A percentile compares a stretch with the other conserved stretches of the same genome.
These are phyloP conservation scores for Exophiala sideris DNA, from an alignment of 2,329 filamentous ascomycete genomes.

Conservation along the genomic window DNA sequence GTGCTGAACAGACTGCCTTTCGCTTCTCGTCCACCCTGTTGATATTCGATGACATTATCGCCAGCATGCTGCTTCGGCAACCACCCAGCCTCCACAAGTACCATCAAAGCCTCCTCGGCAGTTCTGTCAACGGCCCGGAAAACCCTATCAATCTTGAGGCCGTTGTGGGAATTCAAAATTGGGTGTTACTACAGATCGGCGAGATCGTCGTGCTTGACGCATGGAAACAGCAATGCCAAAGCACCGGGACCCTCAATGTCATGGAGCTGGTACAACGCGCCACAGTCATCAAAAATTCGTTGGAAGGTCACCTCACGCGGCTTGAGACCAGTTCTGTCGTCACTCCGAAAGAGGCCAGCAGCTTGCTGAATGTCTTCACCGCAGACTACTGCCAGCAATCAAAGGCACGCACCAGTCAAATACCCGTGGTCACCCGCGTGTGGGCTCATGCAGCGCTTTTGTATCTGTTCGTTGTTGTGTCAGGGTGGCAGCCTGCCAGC, in stretches of 20 bases:
- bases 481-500: slow-evolving; percentile 10
- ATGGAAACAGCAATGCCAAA: slow-evolving; percentile 46
- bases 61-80: slow-evolving; percentile 31
- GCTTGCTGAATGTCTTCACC: slow-evolving; percentile 2
- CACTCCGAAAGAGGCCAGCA: background rate
- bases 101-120: slow-evolving; percentile 1
- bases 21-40: slow-evolving; percentile 36
- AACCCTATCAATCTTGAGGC: slow-evolving; percentile 15
- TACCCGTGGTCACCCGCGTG: slow-evolving; percentile 1
- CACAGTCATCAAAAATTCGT: background rate
- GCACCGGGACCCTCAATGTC: slow-evolving; percentile 3
- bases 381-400: background rate
- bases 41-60: slow-evolving; percentile 37
- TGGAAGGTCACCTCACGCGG: background rate
- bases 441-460: slow-evolving; percentile 13
- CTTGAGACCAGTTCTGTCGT: background rate
- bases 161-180: slow-evolving; percentile 43
- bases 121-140: background rate
- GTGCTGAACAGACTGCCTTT: slow-evolving; percentile 33
- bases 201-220: slow-evolving; percentile 54
- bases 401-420: background rate
- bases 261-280: slow-evolving; percentile 10
- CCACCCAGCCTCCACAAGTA: background rate
- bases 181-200: slow-evolving; percentile 53
- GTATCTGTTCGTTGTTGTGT: slow-evolving; percentile 10